These are phyloP conservation scores for Eucalyptus cloeziana DNA, from an alignment of 345 rosid species.

Conservation along the genomic window DNA sequence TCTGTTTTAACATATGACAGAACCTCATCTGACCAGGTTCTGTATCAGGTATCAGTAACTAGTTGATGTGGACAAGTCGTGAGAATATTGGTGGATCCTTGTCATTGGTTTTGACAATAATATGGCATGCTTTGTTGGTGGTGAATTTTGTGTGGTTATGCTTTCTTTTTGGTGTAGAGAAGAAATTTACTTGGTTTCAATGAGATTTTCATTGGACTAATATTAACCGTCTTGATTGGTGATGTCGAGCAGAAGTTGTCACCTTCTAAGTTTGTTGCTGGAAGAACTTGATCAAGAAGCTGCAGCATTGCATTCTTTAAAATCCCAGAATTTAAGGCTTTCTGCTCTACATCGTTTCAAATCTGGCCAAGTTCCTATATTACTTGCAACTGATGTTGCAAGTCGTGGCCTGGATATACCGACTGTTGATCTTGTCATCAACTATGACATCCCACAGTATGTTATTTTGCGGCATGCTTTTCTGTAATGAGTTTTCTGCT, in stretches of 20 bases:
- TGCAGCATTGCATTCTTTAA: slow-evolving; percentile 69
- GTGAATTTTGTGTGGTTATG: not conserved
- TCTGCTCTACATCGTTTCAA: slow-evolving; percentile 76
- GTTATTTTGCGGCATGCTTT: not conserved
- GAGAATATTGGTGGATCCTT: not conserved
- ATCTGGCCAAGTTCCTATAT: slow-evolving; percentile 64
- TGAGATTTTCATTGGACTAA: not conserved
- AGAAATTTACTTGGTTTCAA: not conserved
- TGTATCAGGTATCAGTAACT: not conserved
- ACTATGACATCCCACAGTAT: slow-evolving; percentile 91
- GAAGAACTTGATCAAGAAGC: slow-evolving; percentile 80
- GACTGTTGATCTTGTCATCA: slow-evolving; percentile 88
- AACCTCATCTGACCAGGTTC: not conserved
- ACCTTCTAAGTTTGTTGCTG: slow-evolving; percentile 59
- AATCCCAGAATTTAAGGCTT: slow-evolving; percentile 71
- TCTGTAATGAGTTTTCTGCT: not conserved
- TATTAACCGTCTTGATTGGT: not conserved
- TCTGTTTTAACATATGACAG: not conserved
- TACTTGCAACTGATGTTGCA: slow-evolving; percentile 93
- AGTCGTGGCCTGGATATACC: slow-evolving; percentile 98
- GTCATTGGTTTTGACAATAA: not conserved
- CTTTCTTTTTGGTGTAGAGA: not conserved
- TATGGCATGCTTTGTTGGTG: not conserved
- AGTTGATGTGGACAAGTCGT: not conserved
- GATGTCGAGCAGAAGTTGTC: slow-evolving; percentile 49